Base-by-base conservation (phyloP, 2,329 filamentous ascomycete species). In the Penicillium hordei region DNA sequence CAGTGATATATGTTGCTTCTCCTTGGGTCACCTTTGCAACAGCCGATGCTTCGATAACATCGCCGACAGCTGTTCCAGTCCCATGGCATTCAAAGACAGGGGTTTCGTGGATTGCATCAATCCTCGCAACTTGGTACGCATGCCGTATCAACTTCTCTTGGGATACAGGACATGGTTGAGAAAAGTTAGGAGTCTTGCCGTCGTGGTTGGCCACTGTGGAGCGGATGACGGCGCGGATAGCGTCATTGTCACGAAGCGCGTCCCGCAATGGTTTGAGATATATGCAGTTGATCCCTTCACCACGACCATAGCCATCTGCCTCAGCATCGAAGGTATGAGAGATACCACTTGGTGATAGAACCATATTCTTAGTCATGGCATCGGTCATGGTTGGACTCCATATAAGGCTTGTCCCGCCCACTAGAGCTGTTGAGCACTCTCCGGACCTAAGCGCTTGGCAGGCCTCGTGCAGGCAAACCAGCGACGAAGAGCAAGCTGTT, bases 231-330 rank as follows among this genome's bases (percentile, higher is more conserved):
- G 68, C 72, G 5, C 72, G 62, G 13, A 77, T 65, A 12, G 59
- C 42, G 25, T 68, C 58, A 15, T 76, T 76, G 27, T 83, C 80
- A 9, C 71, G 71, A 10, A 80, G 45, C 1, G 83, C 83, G 45
- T 78, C 70, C 1, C 71, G 67, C 1, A 83, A 61, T 5, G 67
- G 65, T 63, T 83, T 83, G 19, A 84, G 59, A 10, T 81, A 71
- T 3, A 84, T 65, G 17, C 76, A 69, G 0, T 72, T 80, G n/a
- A 76, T 70, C 4, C 74, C 81, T 52, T 84, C 82, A 1, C 72
- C 79, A 13, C 82, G 75, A 42, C 77, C 82, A 61, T 83, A 84
- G 0, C 82, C 81, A 64, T 82, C 77, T 0, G 80, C 82, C 3
- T 66, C 53, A 5, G 72, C 71, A 50, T 81, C 78, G 52, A 80